A percentile compares a stretch with the other conserved stretches of the same genome.
Evolutionary conservation across 2,329 filamentous ascomycete genomes (phyloP).

Genomic region (Pseudogymnoascus sp.): DNA sequence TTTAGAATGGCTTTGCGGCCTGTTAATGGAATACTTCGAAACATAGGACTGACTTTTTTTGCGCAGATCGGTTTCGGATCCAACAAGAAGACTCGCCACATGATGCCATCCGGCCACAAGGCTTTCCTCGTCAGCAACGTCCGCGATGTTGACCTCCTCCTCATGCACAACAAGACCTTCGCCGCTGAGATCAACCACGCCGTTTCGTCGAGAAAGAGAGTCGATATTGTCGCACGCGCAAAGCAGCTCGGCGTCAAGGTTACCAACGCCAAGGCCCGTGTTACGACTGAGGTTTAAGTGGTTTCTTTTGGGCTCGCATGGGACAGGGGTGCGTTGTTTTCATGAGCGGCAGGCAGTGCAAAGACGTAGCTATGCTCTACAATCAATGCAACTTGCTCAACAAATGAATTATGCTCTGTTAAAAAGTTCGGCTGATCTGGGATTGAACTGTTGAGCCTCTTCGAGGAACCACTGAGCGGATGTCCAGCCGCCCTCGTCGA

Average conservation of each 20-base stretch:
- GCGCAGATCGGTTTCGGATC: slow-evolving; percentile 91
- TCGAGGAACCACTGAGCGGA: background rate
- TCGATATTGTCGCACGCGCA: slow-evolving; percentile 93
- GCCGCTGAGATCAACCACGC: slow-evolving; percentile 98
- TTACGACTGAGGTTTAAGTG: slow-evolving; percentile 81
- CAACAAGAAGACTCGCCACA: slow-evolving; percentile 99
- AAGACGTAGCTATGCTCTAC: slow-evolving; percentile 28
- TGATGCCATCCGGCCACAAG: slow-evolving; percentile 99
- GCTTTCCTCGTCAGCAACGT: slow-evolving; percentile 98
- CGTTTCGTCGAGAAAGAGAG: slow-evolving; percentile 96
- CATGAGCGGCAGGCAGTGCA: slow-evolving; percentile 26
- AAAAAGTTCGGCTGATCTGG: background rate
- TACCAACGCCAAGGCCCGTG: slow-evolving; percentile 98
- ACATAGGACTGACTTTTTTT: slow-evolving; percentile 19
- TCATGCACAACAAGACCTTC: slow-evolving; percentile 99
- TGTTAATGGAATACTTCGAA: background rate
- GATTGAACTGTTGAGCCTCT: background rate
- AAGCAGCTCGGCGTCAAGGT: slow-evolving; percentile 99
- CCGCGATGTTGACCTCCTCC: slow-evolving; percentile 89
- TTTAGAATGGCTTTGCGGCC: slow-evolving; percentile 24
- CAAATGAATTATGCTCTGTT: slow-evolving; percentile 5
- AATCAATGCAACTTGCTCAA: slow-evolving; percentile 22
- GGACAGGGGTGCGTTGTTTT: slow-evolving; percentile 27
- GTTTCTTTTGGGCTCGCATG: slow-evolving; percentile 28
- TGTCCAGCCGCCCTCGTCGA: background rate